A percentile compares a stretch with the other conserved stretches of the same genome.
Conservation (phyloP, 2,329 filamentous ascomycete species). For the Aspergillus awamori region DNA sequence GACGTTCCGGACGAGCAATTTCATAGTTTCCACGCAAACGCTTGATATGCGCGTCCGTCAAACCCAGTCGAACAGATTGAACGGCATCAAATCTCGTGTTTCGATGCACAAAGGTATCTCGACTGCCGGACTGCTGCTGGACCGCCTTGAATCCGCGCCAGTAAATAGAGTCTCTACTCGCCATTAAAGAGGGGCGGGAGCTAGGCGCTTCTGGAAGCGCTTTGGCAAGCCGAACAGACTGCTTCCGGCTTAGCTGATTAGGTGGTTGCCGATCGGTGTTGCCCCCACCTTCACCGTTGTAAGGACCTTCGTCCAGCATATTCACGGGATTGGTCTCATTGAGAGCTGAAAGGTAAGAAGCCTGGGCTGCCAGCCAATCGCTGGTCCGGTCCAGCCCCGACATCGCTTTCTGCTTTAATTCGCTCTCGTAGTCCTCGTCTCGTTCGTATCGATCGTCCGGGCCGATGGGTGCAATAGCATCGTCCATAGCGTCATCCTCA, state of each 20-base stretch:
- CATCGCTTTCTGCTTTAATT: constrained; percentile 70
- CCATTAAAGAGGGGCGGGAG: constrained; percentile 41
- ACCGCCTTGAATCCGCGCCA: constrained; percentile 84
- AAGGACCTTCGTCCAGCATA: constrained; percentile 31
- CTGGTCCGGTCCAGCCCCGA: constrained; percentile 83
- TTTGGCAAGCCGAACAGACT: constrained; percentile 37
- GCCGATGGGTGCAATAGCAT: constrained; percentile 66
- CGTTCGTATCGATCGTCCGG: constrained; percentile 61
- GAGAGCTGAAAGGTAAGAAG: constrained; percentile 71
- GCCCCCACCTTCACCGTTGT: constrained; percentile 20
- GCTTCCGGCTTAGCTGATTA: constrained; percentile 24
- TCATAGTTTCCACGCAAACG: constrained; percentile 85
- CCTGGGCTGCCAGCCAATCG: constrained; percentile 82
- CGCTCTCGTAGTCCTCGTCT: constrained; percentile 73
- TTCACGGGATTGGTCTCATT: constrained; percentile 58
- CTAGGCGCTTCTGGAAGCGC: constrained; percentile 44
- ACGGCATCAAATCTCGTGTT: constrained; percentile 85
- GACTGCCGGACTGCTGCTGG: constrained; percentile 64
- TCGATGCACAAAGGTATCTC: constrained; percentile 82
- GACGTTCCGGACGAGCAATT: constrained; percentile 68
- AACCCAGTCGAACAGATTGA: constrained; percentile 77
- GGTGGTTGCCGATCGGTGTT: constrained; percentile 25
- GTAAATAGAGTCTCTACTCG: constrained; percentile 75
- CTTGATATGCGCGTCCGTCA: constrained; percentile 72
- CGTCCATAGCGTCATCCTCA: constrained; percentile 38